Evolutionary conservation across 75 land plant genomes (phyloP).

Genomic region (Cryptomeria japonica): DNA sequence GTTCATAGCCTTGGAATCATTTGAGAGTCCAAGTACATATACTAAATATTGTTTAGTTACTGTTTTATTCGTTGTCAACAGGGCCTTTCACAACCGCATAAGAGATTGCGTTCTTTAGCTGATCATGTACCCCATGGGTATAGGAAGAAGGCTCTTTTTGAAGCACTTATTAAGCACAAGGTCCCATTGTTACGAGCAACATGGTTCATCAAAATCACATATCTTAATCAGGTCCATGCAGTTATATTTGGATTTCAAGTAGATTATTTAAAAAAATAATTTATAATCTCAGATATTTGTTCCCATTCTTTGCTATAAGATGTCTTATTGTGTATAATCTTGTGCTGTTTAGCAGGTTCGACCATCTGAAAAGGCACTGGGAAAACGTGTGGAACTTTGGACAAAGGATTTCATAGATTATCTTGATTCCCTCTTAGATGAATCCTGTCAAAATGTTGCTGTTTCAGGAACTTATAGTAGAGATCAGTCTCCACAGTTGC

Average conservation of each 20-base stretch:
- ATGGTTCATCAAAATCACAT: conserved; percentile 92
- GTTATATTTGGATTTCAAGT: neutral
- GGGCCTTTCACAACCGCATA: conserved; percentile 90
- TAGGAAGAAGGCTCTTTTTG: conserved; percentile 70
- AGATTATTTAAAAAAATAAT: neutral
- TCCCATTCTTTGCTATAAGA: neutral
- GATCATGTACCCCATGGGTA: conserved; percentile 94
- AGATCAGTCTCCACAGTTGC: conserved; percentile 35
- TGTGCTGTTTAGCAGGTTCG: conserved; percentile 57
- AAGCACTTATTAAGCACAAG: conserved; percentile 86
- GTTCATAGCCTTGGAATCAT: neutral
- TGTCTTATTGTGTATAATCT: neutral
- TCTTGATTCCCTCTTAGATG: conserved; percentile 72
- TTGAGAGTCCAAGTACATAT: neutral
- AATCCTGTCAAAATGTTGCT: conserved; percentile 45
- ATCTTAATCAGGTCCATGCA: conserved; percentile 86
- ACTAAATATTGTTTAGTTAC: conserved; percentile 5
- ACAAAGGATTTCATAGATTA: conserved; percentile 89
- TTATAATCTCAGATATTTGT: neutral
- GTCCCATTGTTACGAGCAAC: conserved; percentile 92
- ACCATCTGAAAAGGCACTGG: conserved; percentile 71
- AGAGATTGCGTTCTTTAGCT: conserved; percentile 74
- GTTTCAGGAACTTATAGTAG: conserved; percentile 25
- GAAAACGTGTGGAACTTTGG: conserved; percentile 79
- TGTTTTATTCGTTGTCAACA: conserved; percentile 24